Percentiles rank a stretch among this genome's conserved stretches.
Evolutionary conservation across 768 basidiomycete genomes (phyloP).

Genomic region (Leccinum variicolor): DNA sequence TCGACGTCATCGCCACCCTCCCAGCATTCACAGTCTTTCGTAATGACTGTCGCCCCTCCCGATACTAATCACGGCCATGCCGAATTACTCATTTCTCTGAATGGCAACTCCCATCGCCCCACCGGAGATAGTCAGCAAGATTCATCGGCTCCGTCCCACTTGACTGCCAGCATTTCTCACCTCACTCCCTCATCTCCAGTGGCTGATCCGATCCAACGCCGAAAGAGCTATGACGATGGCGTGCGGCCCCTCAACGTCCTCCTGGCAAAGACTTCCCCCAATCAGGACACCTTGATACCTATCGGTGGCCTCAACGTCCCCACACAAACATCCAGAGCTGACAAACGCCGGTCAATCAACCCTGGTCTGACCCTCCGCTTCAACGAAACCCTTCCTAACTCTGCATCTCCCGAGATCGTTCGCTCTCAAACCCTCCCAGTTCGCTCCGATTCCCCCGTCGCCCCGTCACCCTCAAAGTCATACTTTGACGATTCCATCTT

Average conservation of each 20-base stretch:
- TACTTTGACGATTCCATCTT: constrained; percentile 16
- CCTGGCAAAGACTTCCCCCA: constrained; percentile 17
- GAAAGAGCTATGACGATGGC: constrained; percentile 45
- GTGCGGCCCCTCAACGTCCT: constrained; percentile 38
- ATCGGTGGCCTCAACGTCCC: constrained; percentile 26
- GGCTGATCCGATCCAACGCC: constrained; percentile 19
- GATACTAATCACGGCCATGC: constrained; percentile 9
- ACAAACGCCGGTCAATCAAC: constrained; percentile 54
- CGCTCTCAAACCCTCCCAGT: constrained; percentile 30
- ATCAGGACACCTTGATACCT: constrained; percentile 10
- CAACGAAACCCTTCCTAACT: constrained; percentile 9
- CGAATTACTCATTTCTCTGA: constrained; percentile 7
- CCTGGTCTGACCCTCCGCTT: constrained; percentile 42
- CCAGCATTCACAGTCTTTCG: constrained; percentile 35
- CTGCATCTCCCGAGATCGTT: constrained; percentile 24
- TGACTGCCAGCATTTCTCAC: constrained; percentile 8
- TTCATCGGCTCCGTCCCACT: constrained; percentile 21
- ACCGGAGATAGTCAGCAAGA: background rate
- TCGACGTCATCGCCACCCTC: constrained; percentile 18
- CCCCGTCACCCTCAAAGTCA: constrained; percentile 15
- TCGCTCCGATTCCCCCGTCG: constrained; percentile 24
- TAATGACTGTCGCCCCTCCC: constrained; percentile 44
- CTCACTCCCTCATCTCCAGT: constrained; percentile 22
- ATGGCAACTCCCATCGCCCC: background rate
- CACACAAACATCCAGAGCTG: constrained; percentile 34